These are phyloP conservation scores for Mollisiaceae sp. DNA, from an alignment of 2,329 filamentous ascomycete genomes.

Conservation along the genomic window DNA sequence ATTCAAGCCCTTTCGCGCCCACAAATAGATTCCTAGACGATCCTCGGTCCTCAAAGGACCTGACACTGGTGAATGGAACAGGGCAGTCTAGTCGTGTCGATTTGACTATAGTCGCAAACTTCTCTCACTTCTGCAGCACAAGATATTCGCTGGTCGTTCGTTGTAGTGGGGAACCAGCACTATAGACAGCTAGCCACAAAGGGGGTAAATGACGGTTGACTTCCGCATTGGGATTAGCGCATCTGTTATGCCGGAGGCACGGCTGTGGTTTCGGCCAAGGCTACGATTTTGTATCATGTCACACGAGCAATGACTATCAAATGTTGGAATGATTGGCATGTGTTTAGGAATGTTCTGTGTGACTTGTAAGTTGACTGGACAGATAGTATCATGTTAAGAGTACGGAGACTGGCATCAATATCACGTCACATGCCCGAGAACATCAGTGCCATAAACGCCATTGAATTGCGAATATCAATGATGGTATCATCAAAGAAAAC, in stretches of 20 bases:
- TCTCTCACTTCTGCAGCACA: neutral
- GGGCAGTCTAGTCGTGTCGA: neutral
- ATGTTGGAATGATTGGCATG: neutral
- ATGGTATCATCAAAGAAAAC: conserved; percentile 40
- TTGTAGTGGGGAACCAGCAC: conserved; percentile 3
- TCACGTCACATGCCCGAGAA: neutral
- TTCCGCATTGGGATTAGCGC: neutral
- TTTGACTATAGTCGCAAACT: neutral
- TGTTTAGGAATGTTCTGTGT: neutral
- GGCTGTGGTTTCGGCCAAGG: conserved; percentile 3
- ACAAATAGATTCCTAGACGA: neutral
- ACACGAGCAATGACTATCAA: neutral
- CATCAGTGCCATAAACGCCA: conserved; percentile 8
- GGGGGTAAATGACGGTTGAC: neutral
- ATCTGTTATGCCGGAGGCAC: neutral
- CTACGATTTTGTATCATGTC: neutral
- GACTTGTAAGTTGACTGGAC: too few relatives aligned
- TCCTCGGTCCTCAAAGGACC: neutral
- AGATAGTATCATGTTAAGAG: neutral
- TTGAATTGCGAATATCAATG: conserved; percentile 26
- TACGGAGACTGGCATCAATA: neutral
- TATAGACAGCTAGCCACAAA: neutral
- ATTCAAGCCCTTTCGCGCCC: neutral
- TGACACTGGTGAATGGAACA: neutral
- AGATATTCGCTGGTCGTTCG: neutral